A percentile compares a stretch with the other conserved stretches of the same genome.
phyloP scores from a whole-genome alignment of 73 alveolate genomes.

The Loxodes magnus region DNA sequence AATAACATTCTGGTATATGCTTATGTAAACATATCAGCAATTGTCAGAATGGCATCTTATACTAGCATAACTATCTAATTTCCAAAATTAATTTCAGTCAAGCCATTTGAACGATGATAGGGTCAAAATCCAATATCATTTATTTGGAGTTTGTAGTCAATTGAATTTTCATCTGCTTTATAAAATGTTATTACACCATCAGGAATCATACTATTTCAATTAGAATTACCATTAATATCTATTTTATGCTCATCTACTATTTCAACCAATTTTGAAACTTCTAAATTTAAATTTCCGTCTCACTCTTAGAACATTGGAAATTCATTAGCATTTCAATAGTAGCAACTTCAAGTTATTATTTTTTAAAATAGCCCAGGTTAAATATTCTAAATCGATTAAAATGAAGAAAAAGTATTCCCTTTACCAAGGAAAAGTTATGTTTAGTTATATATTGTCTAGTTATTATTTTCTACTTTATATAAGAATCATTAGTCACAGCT shows the following conservation, averaged over 20 bases:
- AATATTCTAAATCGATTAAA: conserved; percentile 26
- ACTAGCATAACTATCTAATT: conserved; percentile 39
- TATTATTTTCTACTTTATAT: conserved; percentile 31
- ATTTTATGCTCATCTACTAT: conserved; percentile 52
- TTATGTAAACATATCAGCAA: conserved; percentile 60
- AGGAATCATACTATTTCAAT: conserved; percentile 53
- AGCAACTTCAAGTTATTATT: conserved; percentile 45
- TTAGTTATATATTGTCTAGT: conserved; percentile 9
- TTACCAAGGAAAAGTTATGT: conserved; percentile 9
- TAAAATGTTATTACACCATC: conserved; percentile 86
- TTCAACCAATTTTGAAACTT: conserved; percentile 58
- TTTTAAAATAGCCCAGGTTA: conserved; percentile 36
- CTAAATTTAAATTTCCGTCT: conserved; percentile 55
- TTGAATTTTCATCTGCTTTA: conserved; percentile 42
- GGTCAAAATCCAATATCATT: conserved; percentile 74
- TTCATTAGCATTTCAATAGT: conserved; percentile 17
- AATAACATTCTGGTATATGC: conserved; percentile 74
- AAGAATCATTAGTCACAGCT: conserved; percentile 59
- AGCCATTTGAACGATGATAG: conserved; percentile 91
- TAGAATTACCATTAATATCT: conserved; percentile 32
- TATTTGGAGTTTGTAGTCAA: conserved; percentile 68
- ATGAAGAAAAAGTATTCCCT: too few species aligned
- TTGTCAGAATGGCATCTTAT: conserved; percentile 61
- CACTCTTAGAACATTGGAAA: conserved; percentile 29
- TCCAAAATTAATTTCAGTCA: conserved; percentile 66